phyloP scores from a whole-genome alignment of 352 stramenopile genomes.

The Peronospora destructor region DNA sequence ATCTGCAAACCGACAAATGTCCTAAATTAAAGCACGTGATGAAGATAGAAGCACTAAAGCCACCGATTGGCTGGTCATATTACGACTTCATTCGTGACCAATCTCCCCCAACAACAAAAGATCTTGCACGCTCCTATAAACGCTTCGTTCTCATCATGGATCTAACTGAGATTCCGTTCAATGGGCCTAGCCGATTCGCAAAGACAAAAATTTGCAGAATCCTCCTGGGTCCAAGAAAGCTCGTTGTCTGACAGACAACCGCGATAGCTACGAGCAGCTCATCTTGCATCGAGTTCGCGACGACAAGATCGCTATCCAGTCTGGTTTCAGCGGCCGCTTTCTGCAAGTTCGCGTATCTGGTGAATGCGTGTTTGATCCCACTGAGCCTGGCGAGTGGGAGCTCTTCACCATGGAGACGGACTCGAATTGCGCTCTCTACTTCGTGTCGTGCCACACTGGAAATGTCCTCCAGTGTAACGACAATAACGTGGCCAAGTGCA shows the following conservation, averaged over 20 bases:
- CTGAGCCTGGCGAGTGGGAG: conserved; percentile 23
- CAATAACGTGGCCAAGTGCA: conserved; percentile 17
- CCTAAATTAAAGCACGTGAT: too few relatives aligned
- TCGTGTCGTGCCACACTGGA: conserved; percentile 28
- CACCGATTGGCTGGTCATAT: too few relatives aligned
- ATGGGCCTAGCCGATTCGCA: conserved; percentile 17
- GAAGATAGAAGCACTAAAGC: too few relatives aligned
- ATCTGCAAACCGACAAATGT: too few relatives aligned
- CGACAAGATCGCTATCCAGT: conserved; percentile 32
- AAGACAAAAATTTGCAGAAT: conserved; percentile 26
- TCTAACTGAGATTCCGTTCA: conserved; percentile 28
- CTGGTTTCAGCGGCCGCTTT: conserved; percentile 19
- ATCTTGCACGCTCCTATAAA: too few relatives aligned
- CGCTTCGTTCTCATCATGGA: conserved; percentile 13
- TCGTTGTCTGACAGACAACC: conserved; percentile 23
- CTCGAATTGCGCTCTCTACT: conserved; percentile 17
- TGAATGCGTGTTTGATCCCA: conserved; percentile 28
- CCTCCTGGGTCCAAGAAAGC: conserved; percentile 29
- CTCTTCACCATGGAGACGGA: conserved; percentile 35
- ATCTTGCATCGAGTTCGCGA: conserved; percentile 26
- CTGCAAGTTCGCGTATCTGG: conserved; percentile 24
- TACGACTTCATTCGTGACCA: too few relatives aligned
- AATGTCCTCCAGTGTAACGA: conserved; percentile 25
- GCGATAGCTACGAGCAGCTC: conserved; percentile 25
- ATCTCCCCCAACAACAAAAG: too few relatives aligned